Evolutionary conservation across 805 yeast genomes (phyloP), one percentile per base, ranked within the genome.

Genomic region (Metschnikowia sp.): DNA sequence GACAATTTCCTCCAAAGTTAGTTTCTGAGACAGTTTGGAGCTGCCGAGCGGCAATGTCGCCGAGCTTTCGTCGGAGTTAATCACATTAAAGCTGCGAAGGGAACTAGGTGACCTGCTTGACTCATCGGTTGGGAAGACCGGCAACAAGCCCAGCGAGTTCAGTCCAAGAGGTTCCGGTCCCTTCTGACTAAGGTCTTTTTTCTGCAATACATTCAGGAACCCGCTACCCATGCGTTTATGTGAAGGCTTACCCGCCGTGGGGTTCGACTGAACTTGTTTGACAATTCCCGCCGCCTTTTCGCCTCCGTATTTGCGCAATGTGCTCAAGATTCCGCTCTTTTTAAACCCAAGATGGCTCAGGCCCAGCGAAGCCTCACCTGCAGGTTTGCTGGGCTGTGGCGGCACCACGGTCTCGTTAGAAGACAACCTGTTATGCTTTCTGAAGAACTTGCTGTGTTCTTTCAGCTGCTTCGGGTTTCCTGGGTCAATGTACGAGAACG

Each of bases 401-500:
- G 38, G 42, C 28, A 39, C 39, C 13, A 10, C 37, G 31, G 13
- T 32, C 8, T 47, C 47, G 28, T 32, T 11, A n/a, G 47, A 34
- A 41, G 76, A 78, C n/a, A 84, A 76, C 47, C 86, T 76, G 40
- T 78, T 75, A 56, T 83, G 88, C 51, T 83, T 77, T 53, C 86
- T 71, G 66, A 84, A 84, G 44, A 84, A 74, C 28, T 77, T 77
- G 34, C 68, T 68, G 32, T 46, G 48, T n/a, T 62, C 63, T 32
- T 63, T 61, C 8, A 51, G 33, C 8, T 50, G 22, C 45, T 65
- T 65, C 13, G 48, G 42, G 6, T 56, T 47, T 7, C 60, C 50
- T 2, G 72, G 68, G 28, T 69, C 75, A 6, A 69, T 54, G 45
- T 70, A 72, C 4, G 76, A 70, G 48, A 59, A 66, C 1, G 77